Base-by-base conservation (phyloP, 805 yeast genomes). In the Schizosaccharomyces lindneri region DNA sequence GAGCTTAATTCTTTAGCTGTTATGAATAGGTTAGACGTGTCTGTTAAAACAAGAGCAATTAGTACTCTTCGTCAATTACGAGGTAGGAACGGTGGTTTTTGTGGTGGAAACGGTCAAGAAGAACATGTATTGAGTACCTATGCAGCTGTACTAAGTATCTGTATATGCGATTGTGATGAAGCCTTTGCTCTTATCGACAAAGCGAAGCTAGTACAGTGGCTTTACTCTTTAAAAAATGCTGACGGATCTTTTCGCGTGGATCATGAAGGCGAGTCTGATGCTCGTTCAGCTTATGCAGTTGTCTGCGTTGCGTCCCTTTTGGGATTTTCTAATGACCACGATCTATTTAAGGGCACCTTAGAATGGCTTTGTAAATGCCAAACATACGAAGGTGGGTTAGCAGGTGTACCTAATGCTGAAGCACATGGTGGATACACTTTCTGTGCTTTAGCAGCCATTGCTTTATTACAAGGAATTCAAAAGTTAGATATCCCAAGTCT, bases 381-480 rank as follows among this genome's bases (percentile, higher is more conserved):
- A 71, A 85, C 90, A 0, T 89, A 78, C 69, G 98, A 94, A 72
- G 98, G 99, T 29, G 98, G 98, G 0, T 85, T 90, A 72, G 87
- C 89, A 0, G 95, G 95, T 1, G 75, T 76, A 24, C 93, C 95
- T 0, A 75, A 78, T 4, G 84, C 80, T 63, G 99, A 93, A 71
- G 97, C 97, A 0, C 99, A 93, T 69, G 98, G 97, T 1, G 99
- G 98, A 0, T 94, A 93, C 70, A 81, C 97, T 0, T 93, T 80
- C 70, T 93, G 99, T 73, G 95, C 90, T 0, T 74, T 85, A 55
- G 94, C 84, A 57, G 71, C 69, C 19, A 69, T 70, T 5, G 31
- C 57, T 21, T 64, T 77, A 6, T 61, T 62, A 5, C 70, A 73
- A 60, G 64, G 70, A 24, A 70, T 79, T 1, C 19, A 21, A 2